Base-by-base conservation (phyloP, 2,329 filamentous ascomycete species). In the Podosphaera xanthii region DNA sequence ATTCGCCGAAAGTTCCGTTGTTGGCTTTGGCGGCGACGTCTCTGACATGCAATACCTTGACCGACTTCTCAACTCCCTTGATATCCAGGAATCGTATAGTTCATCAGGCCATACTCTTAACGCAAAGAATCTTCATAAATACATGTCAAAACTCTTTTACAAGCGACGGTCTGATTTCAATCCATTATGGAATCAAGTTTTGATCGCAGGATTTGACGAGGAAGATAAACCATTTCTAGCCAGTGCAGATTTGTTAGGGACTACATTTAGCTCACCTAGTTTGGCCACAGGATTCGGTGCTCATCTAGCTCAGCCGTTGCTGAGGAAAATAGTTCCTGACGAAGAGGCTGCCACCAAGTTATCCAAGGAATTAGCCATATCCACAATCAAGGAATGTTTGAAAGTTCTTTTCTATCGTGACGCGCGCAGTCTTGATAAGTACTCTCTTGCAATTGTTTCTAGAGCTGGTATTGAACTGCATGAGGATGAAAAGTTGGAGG, bases 31-130 rank as follows among this genome's bases (percentile, higher is more conserved):
- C 71, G 92, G 92, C 71, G 92, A 98, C 75, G 84, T 98, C 67
- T 94, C 87, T 64, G 92, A 98, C 76, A 97, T 98, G 92, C 92
- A 98, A 77, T 94, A 94, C 76, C 82, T 98, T 65, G 86, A 95
- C 79, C 84, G 92, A 66, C 82, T 95, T 69, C 84, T 98, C 66
- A 84, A 80, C 69, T 85, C 87, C 63, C 84, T 97, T 67, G 82
- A 86, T 70, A 88, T 94, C 72, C 79, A 85, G 71, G 90, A 97
- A 77, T 85, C 88, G 70, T 97, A 98, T 77, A 69, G 72, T 59
- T 70, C 75, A 60, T 64, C 71, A 66, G 68, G 72, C 69, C 62
- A 73, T 67, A 73, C 75, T 65, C 83, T 98, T 68, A 88, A 86
- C 71, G 92, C 92, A 60, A 86, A 87, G 72, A 96, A 96, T 74